phyloP scores from a whole-genome alignment of 106 monocot genomes.

The Dendrobium nobile region DNA sequence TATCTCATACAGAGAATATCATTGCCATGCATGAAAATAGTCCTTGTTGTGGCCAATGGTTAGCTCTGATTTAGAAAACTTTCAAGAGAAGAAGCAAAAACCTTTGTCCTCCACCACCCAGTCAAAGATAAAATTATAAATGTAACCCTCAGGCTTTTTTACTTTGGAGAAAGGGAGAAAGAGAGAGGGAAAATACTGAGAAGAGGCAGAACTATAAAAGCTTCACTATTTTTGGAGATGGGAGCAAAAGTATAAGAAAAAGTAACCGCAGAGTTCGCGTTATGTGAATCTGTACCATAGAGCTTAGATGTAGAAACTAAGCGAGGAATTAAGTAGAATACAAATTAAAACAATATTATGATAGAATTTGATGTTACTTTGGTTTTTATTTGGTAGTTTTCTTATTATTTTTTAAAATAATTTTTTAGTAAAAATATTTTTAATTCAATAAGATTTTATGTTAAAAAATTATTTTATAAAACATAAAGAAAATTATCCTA shows the following conservation, averaged over 20 bases:
- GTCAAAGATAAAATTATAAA: not conserved
- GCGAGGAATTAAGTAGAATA: not conserved
- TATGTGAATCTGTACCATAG: not conserved
- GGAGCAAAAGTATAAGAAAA: not conserved
- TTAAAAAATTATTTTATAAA: too few relatives aligned
- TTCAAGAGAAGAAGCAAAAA: not conserved
- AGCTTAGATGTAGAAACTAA: not conserved
- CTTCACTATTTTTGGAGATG: conserved; percentile 4
- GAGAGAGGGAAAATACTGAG: not conserved
- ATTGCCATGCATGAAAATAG: conserved; percentile 6
- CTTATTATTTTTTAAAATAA: too few relatives aligned
- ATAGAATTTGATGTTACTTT: too few relatives aligned
- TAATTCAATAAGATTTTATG: too few relatives aligned
- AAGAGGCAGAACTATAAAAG: not conserved
- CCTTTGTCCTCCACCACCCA: not conserved
- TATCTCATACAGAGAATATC: not conserved
- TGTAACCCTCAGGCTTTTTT: not conserved
- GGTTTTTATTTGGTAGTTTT: too few relatives aligned
- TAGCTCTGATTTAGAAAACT: not conserved
- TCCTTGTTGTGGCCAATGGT: not conserved
- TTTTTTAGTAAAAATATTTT: too few relatives aligned
- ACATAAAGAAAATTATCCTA: too few relatives aligned
- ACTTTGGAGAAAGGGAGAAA: not conserved
- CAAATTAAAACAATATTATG: too few relatives aligned
- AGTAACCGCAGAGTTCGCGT: too few relatives aligned